These are phyloP conservation scores for Smallanthus sonchifolius DNA, from an alignment of 129 eudicot species.

Conservation along the genomic window DNA sequence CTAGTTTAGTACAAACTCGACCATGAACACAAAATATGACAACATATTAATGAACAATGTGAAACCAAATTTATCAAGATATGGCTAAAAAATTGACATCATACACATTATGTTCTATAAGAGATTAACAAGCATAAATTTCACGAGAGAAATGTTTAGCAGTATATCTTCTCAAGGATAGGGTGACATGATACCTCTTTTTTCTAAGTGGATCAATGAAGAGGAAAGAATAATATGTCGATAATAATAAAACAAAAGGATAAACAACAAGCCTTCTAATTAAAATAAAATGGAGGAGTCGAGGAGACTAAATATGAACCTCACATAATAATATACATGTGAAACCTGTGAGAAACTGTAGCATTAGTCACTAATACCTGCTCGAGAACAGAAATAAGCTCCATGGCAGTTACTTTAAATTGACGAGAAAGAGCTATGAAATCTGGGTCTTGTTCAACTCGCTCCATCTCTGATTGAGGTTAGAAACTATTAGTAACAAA, in stretches of 20 bases:
- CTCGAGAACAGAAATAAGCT: constrained; percentile 95
- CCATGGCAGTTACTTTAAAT: constrained; percentile 90
- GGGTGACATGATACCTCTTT: neutral
- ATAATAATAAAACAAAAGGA: neutral
- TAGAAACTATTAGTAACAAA: constrained; percentile 27
- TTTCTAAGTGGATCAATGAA: constrained; percentile 1
- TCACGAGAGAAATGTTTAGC: neutral
- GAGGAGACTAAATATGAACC: constrained; percentile 12
- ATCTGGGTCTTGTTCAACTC: constrained; percentile 93
- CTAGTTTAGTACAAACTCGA: neutral
- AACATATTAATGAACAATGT: neutral
- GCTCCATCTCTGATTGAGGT: constrained; percentile 79
- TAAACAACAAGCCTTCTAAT: neutral
- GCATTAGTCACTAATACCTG: constrained; percentile 52
- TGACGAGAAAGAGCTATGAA: constrained; percentile 79
- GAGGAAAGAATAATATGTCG: neutral
- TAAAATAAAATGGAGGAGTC: neutral
- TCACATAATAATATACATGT: neutral
- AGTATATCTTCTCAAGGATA: neutral
- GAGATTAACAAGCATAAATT: neutral
- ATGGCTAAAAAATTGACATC: neutral
- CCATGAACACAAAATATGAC: constrained; percentile 3
- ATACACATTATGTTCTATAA: neutral
- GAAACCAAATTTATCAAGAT: constrained; percentile 1
- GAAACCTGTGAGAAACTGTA: neutral